A percentile compares a stretch with the other conserved stretches of the same genome.
Evolutionary conservation across 2,329 filamentous ascomycete genomes (phyloP).

Genomic region (Pseudopithomyces maydicus): DNA sequence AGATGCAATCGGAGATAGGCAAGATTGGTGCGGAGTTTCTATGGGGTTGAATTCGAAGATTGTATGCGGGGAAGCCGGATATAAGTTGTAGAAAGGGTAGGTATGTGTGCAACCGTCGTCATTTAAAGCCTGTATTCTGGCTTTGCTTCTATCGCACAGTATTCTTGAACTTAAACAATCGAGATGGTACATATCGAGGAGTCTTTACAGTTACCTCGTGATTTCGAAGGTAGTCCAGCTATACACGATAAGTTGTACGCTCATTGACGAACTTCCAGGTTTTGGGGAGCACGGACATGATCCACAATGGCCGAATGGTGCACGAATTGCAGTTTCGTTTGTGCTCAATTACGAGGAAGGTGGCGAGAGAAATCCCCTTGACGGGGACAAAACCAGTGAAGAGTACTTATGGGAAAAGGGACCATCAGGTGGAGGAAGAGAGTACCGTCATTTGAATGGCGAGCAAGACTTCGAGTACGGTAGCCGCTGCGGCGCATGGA

Average conservation of each 20-base stretch:
- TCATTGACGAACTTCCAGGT: slow-evolving; percentile 7
- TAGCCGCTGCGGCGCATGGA: slow-evolving; percentile 54
- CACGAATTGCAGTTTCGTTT: slow-evolving; percentile 39
- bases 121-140: too few relatives aligned
- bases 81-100: not conserved
- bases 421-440: slow-evolving; percentile 26
- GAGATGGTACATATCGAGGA: slow-evolving; percentile 40
- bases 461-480: slow-evolving; percentile 58
- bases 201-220: slow-evolving; percentile 42
- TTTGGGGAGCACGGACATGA: slow-evolving; percentile 36
- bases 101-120: too few relatives aligned
- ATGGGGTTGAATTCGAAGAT: not conserved
- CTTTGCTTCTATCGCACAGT: too few relatives aligned
- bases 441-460: slow-evolving; percentile 47
- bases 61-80: not conserved
- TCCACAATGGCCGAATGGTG: slow-evolving; percentile 38
- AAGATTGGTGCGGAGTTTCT: not conserved
- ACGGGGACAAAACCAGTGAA: slow-evolving; percentile 26
- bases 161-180: not conserved
- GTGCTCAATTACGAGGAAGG: slow-evolving; percentile 29
- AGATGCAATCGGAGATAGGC: not conserved
- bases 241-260: too few relatives aligned
- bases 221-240: slow-evolving; percentile 37
- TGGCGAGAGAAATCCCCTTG: slow-evolving; percentile 20
- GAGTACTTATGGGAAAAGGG: slow-evolving; percentile 46